Evolutionary conservation across 257 asterid species (phyloP).

Genomic region (Echium plantagineum): DNA sequence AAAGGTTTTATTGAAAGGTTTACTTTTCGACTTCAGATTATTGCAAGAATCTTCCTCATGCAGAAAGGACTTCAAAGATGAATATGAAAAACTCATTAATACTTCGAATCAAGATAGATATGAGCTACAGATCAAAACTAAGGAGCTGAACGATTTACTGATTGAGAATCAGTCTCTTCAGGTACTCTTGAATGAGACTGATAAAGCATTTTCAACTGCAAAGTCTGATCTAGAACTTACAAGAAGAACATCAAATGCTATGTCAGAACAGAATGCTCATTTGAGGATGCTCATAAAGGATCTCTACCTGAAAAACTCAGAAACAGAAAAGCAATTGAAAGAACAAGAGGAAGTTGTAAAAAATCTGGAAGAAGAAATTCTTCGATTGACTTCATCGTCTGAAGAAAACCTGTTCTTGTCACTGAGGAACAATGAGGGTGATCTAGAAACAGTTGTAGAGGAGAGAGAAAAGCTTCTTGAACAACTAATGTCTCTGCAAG

Average conservation of each 20-base stretch:
- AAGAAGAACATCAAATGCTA: slow-evolving; percentile 30
- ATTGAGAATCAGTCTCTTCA: slow-evolving; percentile 43
- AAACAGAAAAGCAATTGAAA: slow-evolving; percentile 47
- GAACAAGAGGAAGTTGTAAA: slow-evolving; percentile 48
- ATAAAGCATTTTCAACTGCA: slow-evolving; percentile 33
- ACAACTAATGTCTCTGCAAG: slow-evolving; percentile 50
- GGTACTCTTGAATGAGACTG: slow-evolving; percentile 43
- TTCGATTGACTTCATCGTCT: slow-evolving; percentile 38
- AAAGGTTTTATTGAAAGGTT: slow-evolving; percentile 57
- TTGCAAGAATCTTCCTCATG: slow-evolving; percentile 77
- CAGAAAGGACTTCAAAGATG: slow-evolving; percentile 63
- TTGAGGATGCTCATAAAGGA: slow-evolving; percentile 49
- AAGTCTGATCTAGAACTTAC: slow-evolving; percentile 43
- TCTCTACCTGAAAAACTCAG: slow-evolving; percentile 52
- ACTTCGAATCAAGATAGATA: slow-evolving; percentile 44
- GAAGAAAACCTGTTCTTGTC: slow-evolving; percentile 34
- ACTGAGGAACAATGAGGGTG: slow-evolving; percentile 30
- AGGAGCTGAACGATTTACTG: slow-evolving; percentile 38
- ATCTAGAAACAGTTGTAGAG: slow-evolving; percentile 31
- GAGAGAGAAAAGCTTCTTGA: slow-evolving; percentile 61
- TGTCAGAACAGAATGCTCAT: slow-evolving; percentile 54
- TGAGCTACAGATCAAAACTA: slow-evolving; percentile 44
- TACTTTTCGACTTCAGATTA: slow-evolving; percentile 75
- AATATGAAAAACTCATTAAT: slow-evolving; percentile 37
- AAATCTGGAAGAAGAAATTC: slow-evolving; percentile 61